Conservation (phyloP, 257 asterid genomes). For the Ligustrum vulgare region DNA sequence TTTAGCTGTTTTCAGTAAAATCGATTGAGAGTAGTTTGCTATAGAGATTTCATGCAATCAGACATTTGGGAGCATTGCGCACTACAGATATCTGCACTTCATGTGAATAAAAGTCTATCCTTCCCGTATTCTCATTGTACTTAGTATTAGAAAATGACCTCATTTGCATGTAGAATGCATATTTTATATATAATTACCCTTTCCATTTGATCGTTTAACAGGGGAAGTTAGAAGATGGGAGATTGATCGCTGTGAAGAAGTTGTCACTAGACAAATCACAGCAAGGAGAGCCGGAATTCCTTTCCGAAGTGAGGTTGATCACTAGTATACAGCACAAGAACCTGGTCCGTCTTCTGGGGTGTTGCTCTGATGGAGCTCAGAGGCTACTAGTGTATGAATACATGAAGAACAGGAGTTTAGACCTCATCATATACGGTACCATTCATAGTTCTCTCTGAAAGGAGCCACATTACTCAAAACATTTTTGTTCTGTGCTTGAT, state of each 20-base stretch:
- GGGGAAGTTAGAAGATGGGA: constrained; percentile 73
- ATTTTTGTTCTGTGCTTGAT: not conserved
- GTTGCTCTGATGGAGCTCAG: constrained; percentile 76
- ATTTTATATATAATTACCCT: not conserved
- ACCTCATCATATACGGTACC: constrained; percentile 67
- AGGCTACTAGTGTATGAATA: constrained; percentile 77
- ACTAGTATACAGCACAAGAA: constrained; percentile 85
- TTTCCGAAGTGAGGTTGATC: constrained; percentile 67
- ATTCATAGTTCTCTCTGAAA: not conserved
- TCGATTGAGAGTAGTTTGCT: not conserved
- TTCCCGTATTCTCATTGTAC: not conserved
- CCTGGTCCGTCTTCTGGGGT: constrained; percentile 74
- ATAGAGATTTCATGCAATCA: not conserved
- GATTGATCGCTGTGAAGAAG: constrained; percentile 62
- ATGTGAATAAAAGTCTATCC: not conserved
- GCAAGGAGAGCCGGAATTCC: constrained; percentile 79
- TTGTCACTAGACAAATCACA: constrained; percentile 64
- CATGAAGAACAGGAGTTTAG: constrained; percentile 79
- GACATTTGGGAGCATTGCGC: not conserved
- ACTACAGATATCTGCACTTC: not conserved
- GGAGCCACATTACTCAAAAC: not conserved
- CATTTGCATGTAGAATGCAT: not conserved
- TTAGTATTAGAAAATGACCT: not conserved
- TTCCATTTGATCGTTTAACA: constrained; percentile 14
- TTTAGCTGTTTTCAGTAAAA: not conserved